Evolutionary conservation across 495 filamentous ascomycete species (phyloP).

Genomic region (Astrothelium subdiscretum): DNA sequence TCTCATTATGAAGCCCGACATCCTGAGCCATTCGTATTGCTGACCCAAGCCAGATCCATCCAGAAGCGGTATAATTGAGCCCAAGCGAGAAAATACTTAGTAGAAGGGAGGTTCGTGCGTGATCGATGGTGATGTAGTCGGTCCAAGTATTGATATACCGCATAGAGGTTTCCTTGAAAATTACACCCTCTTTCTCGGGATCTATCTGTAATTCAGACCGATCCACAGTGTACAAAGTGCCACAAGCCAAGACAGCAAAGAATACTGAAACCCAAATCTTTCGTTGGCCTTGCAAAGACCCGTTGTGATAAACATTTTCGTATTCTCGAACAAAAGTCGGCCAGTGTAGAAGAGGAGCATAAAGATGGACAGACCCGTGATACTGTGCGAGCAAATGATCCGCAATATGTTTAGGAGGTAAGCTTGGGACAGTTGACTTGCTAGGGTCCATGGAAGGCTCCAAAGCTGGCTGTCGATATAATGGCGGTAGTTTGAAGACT

Average conservation of each 20-base stretch:
- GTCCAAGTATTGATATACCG: conserved; percentile 68
- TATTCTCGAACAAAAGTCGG: conserved; percentile 66
- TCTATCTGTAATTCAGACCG: conserved; percentile 30
- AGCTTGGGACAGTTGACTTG: conserved; percentile 32
- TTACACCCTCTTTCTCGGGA: conserved; percentile 42
- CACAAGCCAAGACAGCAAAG: conserved; percentile 75
- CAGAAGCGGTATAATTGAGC: conserved; percentile 75
- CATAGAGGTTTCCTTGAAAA: conserved; percentile 60
- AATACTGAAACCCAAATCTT: conserved; percentile 72
- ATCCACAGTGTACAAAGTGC: conserved; percentile 38
- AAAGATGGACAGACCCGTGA: conserved; percentile 61
- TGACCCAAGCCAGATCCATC: conserved; percentile 83
- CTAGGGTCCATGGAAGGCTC: neutral
- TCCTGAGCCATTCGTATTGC: conserved; percentile 78
- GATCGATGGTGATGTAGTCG: conserved; percentile 70
- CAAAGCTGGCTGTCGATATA: conserved; percentile 47
- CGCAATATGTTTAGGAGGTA: conserved; percentile 61
- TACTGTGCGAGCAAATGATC: conserved; percentile 70
- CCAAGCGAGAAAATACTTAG: conserved; percentile 75
- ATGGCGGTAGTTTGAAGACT: conserved; percentile 70
- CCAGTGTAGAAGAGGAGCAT: conserved; percentile 85
- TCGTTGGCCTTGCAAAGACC: conserved; percentile 50
- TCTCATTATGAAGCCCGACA: conserved; percentile 72
- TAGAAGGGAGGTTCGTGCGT: conserved; percentile 61
- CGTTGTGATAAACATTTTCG: conserved; percentile 61